A percentile compares a stretch with the other conserved stretches of the same genome.
Evolutionary conservation across 345 rosid species (phyloP).

Genomic region (Toxicodendron radicans): DNA sequence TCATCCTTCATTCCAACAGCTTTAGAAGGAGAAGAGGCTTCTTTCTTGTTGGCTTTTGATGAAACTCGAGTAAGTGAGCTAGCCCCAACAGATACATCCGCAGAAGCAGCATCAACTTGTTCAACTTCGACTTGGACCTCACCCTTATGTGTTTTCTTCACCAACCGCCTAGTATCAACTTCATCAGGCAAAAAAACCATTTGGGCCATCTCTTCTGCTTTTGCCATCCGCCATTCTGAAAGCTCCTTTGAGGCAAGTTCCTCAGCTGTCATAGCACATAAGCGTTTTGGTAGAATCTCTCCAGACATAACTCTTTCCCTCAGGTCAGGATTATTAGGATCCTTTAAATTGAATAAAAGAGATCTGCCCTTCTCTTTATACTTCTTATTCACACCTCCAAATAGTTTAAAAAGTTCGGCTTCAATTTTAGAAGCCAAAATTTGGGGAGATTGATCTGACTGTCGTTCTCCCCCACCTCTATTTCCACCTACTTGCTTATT

Average conservation of each 20-base stretch:
- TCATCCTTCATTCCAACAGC: conserved; percentile 35
- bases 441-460: conserved; percentile 39
- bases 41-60: conserved; percentile 34
- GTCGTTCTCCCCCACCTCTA: conserved; percentile 13
- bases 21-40: conserved; percentile 17
- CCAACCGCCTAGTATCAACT: conserved; percentile 72
- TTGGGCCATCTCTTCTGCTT: conserved; percentile 91
- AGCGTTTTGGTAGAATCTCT: conserved; percentile 60
- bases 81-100: conserved; percentile 58
- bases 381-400: conserved; percentile 95
- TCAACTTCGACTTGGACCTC: conserved; percentile 89
- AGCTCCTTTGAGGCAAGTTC: conserved; percentile 97
- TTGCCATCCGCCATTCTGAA: conserved; percentile 91
- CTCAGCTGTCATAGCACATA: conserved; percentile 91
- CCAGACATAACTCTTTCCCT: conserved; percentile 77
- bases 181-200: conserved; percentile 89
- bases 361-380: conserved; percentile 92
- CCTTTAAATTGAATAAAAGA: conserved; percentile 85
- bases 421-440: conserved; percentile 66
- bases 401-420: conserved; percentile 71
- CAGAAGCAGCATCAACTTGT: conserved; percentile 48
- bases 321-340: conserved; percentile 82
- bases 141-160: conserved; percentile 94
- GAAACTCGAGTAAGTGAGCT: conserved; percentile 33
- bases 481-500: conserved; percentile 18